Evolutionary conservation across 2,329 filamentous ascomycete species (phyloP), one percentile per base, ranked within the genome.

Genomic region (Teratosphaeria nubilosa): DNA sequence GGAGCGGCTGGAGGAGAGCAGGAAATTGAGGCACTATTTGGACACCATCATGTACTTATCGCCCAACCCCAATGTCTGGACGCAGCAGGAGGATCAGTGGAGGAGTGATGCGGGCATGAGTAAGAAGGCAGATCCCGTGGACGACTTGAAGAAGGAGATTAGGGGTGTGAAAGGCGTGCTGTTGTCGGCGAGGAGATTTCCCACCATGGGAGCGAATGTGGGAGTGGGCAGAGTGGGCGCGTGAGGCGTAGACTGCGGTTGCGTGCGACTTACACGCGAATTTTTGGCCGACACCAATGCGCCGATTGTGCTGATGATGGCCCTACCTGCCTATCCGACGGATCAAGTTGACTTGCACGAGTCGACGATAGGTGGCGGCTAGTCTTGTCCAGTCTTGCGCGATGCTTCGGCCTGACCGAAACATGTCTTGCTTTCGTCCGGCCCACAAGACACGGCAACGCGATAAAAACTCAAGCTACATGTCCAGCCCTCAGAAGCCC

Each of bases 91-190:
- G 51, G 57, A 48, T 22, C 30, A 30, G 25, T 48, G 20, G 24
- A 30, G 5, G 48, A 16, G 22, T 27, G n/a, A 55, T 41, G n/a
- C 34, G 31, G 50, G 30, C 16, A 25, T 48, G 34, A 66, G 3
- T n/a, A 51, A 55, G 20, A 78, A 80, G 63, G 77, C 80, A 27
- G 88, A 92, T 72, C 86, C 88, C 73, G 85, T 90, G 65, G 83
- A 83, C 62, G 84, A 82, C 68, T 78, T 88, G 22, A 88, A 88
- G 74, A 84, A 84, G 63, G 88, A 86, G 61, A 91, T 95, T 55
- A 77, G 89, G 63, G 81, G 87, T 58, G 82, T 94, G 50, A 95
- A 95, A 76, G 89, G 89, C 1, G 82, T 90, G 11, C 75, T 94
- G 64, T 72, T 95, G 58, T 90, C 84, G 67, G 82, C 88, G 4